Percentiles rank a stretch among this genome's conserved stretches.
These are phyloP conservation scores for Candida dajiaensis DNA, from an alignment of 805 yeast species.

Conservation along the genomic window DNA sequence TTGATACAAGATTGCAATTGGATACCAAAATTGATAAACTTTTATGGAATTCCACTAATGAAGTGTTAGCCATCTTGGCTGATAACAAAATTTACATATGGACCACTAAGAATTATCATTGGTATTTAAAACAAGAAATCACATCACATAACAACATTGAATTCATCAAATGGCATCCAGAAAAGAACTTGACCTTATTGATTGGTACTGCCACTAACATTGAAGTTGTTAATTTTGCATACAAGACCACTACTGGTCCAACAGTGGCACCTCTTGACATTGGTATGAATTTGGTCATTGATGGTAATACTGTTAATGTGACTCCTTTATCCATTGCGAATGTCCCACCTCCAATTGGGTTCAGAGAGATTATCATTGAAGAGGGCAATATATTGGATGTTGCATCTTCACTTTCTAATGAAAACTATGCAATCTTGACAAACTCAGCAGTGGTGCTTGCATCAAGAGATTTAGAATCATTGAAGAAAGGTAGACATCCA, in stretches of 20 bases:
- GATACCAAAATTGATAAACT: constrained; percentile 43
- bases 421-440: constrained; percentile 51
- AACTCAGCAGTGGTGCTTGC: constrained; percentile 42
- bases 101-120: constrained; percentile 89
- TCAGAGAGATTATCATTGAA: constrained; percentile 53
- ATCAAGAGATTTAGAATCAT: constrained; percentile 35
- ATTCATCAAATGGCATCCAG: constrained; percentile 80
- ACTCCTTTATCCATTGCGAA: constrained; percentile 83
- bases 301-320: constrained; percentile 62
- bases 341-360: constrained; percentile 92
- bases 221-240: constrained; percentile 63
- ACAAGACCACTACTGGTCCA: constrained; percentile 62
- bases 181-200: constrained; percentile 72
- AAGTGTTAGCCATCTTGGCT: constrained; percentile 66
- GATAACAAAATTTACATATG: constrained; percentile 69
- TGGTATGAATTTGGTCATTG: constrained; percentile 78
- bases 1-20: constrained; percentile 57
- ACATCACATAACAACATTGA: constrained; percentile 23
- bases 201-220: constrained; percentile 49
- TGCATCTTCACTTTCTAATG: constrained; percentile 58
- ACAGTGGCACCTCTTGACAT: constrained; percentile 58
- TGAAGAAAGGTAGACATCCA: constrained; percentile 46
- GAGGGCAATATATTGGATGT: constrained; percentile 50
- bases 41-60: constrained; percentile 79
- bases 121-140: constrained; percentile 88